These are phyloP conservation scores for Neurospora sp. DNA, from an alignment of 495 filamentous ascomycete species.

Conservation along the genomic window DNA sequence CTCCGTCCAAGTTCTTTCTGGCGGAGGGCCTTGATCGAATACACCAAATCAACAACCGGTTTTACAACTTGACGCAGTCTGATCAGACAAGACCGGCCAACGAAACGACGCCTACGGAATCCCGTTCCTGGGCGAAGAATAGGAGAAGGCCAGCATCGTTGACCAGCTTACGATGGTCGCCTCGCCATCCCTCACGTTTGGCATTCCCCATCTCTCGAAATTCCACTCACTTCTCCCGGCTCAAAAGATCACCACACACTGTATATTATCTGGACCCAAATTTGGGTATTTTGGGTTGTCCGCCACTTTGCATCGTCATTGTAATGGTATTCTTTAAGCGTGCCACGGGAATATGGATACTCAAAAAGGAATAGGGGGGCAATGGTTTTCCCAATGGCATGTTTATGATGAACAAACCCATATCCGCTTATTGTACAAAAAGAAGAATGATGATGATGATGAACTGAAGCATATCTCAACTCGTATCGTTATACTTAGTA, in stretches of 20 bases:
- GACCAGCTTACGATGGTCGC: background rate
- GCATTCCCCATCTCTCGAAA: background rate
- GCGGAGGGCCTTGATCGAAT: background rate
- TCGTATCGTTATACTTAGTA: background rate
- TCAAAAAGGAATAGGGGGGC: background rate
- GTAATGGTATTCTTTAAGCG: background rate
- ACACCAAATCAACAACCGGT: background rate
- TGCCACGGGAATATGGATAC: background rate
- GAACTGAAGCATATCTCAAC: background rate
- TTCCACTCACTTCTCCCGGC: background rate
- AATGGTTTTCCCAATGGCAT: background rate
- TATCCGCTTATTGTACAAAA: background rate
- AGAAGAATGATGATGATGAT: background rate
- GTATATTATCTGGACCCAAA: background rate
- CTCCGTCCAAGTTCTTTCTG: background rate
- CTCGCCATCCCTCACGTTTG: background rate
- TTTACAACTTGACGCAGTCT: background rate
- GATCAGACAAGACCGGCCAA: background rate
- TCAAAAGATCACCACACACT: background rate
- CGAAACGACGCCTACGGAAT: background rate
- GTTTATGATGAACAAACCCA: background rate
- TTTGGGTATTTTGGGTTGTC: background rate
- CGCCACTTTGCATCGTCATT: background rate
- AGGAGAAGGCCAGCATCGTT: background rate
- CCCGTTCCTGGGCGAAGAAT: background rate